Conservation (phyloP, 805 yeast genomes). For the Myxozyma udenii region DNA sequence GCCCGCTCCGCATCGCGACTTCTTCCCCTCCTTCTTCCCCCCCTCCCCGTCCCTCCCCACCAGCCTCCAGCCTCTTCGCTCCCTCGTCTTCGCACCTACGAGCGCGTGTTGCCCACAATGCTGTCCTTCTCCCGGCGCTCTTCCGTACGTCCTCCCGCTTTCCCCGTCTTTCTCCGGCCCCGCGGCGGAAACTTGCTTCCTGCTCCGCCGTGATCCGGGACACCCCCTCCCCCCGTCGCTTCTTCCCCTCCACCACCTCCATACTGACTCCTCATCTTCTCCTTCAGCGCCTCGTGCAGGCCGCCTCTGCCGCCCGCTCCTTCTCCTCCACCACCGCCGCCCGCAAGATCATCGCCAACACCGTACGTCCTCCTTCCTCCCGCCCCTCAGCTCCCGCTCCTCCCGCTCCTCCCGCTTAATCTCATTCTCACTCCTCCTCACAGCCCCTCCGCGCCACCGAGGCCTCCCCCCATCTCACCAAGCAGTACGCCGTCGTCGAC, state of each 20-base stretch:
- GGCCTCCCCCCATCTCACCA: conserved; percentile 50
- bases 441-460: conserved; percentile 42
- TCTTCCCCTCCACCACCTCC: conserved; percentile 3
- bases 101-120: conserved; percentile 1
- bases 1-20: conserved; percentile 3
- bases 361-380: conserved; percentile 24
- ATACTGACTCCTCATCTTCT: background rate
- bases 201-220: background rate
- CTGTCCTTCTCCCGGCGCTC: conserved; percentile 20
- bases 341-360: conserved; percentile 38
- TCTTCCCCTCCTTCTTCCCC: conserved; percentile 2
- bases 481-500: conserved; percentile 85
- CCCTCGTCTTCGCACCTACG: background rate
- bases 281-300: background rate
- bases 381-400: background rate
- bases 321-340: conserved; percentile 37
- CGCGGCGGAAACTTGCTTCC: too few relatives aligned
- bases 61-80: background rate
- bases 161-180: background rate
- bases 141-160: conserved; percentile 7
- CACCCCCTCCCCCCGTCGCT: conserved; percentile 1
- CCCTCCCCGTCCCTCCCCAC: conserved; percentile 1
- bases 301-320: conserved; percentile 23
- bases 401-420: background rate
- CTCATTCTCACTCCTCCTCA: background rate